These are phyloP conservation scores for Leccinum boreale DNA, from an alignment of 768 basidiomycete genomes.

Conservation along the genomic window DNA sequence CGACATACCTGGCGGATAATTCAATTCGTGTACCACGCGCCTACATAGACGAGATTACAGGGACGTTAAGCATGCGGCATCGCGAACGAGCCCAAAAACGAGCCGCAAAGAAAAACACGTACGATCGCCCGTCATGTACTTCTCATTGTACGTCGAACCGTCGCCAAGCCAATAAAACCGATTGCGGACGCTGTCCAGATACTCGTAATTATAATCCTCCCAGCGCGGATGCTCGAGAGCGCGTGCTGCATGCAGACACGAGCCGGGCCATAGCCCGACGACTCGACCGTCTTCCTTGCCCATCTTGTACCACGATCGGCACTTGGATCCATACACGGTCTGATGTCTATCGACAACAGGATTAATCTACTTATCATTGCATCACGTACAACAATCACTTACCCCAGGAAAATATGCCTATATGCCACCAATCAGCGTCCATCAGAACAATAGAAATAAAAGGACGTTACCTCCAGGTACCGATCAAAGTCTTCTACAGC, in stretches of 20 bases:
- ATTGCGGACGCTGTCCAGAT: conserved; percentile 41
- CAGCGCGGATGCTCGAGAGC: conserved; percentile 55
- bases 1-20: conserved; percentile 11
- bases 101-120: conserved; percentile 31
- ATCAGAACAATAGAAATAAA: background rate
- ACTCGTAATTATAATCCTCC: conserved; percentile 61
- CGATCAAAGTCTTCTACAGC: conserved; percentile 56
- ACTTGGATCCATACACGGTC: conserved; percentile 58
- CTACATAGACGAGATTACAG: background rate
- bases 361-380: conserved; percentile 16
- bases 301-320: conserved; percentile 62
- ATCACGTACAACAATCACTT: background rate
- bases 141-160: conserved; percentile 53
- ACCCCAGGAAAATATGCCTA: conserved; percentile 16
- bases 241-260: conserved; percentile 47
- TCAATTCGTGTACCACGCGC: conserved; percentile 15
- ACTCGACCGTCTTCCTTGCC: conserved; percentile 55
- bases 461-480: conserved; percentile 46
- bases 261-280: conserved; percentile 60
- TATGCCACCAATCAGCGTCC: background rate
- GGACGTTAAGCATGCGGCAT: conserved; percentile 36
- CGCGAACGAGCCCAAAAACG: conserved; percentile 9
- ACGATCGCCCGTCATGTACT: conserved; percentile 37
- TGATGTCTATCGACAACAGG: conserved; percentile 19
- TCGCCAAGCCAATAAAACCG: conserved; percentile 60